These are phyloP conservation scores for Thielaviopsis punctulata DNA, from an alignment of 2,329 filamentous ascomycete genomes.

Conservation along the genomic window DNA sequence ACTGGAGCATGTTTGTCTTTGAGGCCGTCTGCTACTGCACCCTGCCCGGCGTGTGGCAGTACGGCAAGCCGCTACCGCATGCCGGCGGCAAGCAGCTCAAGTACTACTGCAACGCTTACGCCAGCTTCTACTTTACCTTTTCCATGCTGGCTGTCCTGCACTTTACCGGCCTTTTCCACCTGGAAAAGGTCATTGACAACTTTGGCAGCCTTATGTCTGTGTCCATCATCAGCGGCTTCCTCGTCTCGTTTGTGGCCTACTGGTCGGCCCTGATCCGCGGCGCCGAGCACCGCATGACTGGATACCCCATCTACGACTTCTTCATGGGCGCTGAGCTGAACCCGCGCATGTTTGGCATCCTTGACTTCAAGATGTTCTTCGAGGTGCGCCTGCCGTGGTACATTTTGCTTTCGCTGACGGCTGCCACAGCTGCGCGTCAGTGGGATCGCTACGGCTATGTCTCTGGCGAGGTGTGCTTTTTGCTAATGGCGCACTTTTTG, in stretches of 20 bases:
- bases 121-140: constrained; percentile 77
- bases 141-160: constrained; percentile 54
- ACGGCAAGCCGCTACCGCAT: constrained; percentile 76
- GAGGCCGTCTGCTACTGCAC: constrained; percentile 70
- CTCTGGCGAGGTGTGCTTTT: constrained; percentile 65
- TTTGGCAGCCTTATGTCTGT: constrained; percentile 89
- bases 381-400: constrained; percentile 88
- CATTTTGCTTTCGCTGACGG: constrained; percentile 64
- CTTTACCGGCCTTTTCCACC: constrained; percentile 65
- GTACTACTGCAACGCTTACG: constrained; percentile 88
- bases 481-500: constrained; percentile 78
- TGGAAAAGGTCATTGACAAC: constrained; percentile 87
- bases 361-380: constrained; percentile 96
- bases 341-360: constrained; percentile 67
- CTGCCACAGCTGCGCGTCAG: constrained; percentile 63
- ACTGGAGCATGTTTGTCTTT: constrained; percentile 83
- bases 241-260: constrained; percentile 72
- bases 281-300: constrained; percentile 82
- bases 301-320: constrained; percentile 71
- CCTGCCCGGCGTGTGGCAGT: constrained; percentile 72
- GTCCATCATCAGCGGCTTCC: constrained; percentile 75
- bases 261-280: constrained; percentile 67
- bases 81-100: constrained; percentile 67
- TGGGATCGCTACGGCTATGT: constrained; percentile 76
- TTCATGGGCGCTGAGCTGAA: constrained; percentile 89